Evolutionary conservation across 257 asterid genomes (phyloP).

Genomic region (Nicotiana benthamiana): DNA sequence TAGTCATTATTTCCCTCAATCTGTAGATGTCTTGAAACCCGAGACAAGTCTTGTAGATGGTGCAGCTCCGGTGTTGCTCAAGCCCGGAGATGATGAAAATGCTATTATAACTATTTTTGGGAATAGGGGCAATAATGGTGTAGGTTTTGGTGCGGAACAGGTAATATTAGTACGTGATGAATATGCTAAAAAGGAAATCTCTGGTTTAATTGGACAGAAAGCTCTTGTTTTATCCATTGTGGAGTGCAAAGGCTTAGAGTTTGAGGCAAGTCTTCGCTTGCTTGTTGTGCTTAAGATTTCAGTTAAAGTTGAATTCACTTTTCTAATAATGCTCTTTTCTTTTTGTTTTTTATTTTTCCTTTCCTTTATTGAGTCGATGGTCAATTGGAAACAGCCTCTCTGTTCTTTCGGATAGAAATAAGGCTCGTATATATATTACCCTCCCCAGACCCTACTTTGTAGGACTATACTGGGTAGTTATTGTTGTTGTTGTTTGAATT

Average conservation of each 20-base stretch:
- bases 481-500: no score
- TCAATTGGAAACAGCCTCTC: no score
- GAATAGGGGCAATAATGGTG: conserved; percentile 20
- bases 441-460: no score
- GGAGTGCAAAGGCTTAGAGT: conserved; percentile 73
- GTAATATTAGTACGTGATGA: conserved; percentile 59
- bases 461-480: no score
- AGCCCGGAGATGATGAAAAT: conserved; percentile 39
- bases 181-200: conserved; percentile 30
- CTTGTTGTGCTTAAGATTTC: neutral
- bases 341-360: no score
- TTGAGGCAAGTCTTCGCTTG: conserved; percentile 32
- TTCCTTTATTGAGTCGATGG: no score
- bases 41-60: conserved; percentile 56
- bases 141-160: conserved; percentile 66
- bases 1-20: conserved; percentile 39
- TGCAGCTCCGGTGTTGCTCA: conserved; percentile 53
- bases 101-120: conserved; percentile 43
- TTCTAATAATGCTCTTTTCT: no score
- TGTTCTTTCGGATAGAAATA: no score
- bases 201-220: conserved; percentile 29
- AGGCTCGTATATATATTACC: no score
- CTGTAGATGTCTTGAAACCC: conserved; percentile 42
- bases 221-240: conserved; percentile 52
- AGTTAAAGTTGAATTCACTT: no score